Evolutionary conservation across 2,329 filamentous ascomycete genomes (phyloP).

Genomic region (Pseudocercospora crystallina): DNA sequence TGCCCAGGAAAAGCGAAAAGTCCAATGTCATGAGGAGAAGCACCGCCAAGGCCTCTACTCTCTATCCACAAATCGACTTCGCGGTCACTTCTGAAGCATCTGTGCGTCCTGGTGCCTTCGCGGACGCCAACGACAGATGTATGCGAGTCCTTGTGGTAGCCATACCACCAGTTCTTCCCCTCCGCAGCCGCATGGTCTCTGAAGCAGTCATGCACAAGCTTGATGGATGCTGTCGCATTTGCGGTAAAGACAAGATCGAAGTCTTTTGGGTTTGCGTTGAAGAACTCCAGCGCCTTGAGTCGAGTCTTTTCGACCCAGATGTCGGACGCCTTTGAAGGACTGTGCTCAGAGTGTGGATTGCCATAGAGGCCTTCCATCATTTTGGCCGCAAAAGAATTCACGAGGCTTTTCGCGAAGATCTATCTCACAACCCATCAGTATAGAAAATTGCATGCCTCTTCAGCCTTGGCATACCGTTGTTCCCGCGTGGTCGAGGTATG

Average conservation of each 20-base stretch:
- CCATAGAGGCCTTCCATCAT: constrained; percentile 78
- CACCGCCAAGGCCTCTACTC: constrained; percentile 36
- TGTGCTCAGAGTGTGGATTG: constrained; percentile 84
- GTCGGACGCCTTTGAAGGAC: constrained; percentile 74
- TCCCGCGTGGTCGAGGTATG: constrained; percentile 88
- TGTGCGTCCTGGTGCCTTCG: constrained; percentile 62
- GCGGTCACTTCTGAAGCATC: constrained; percentile 64
- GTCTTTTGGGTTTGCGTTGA: constrained; percentile 74
- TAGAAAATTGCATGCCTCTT: no score
- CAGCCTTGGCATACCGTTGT: no score
- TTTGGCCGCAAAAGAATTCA: constrained; percentile 72
- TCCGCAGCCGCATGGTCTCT: constrained; percentile 49
- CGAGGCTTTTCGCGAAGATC: constrained; percentile 60
- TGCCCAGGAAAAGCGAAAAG: constrained; percentile 84
- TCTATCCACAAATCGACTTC: constrained; percentile 66
- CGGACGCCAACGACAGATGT: constrained; percentile 81
- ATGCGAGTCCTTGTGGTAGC: constrained; percentile 79
- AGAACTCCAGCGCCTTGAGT: constrained; percentile 70
- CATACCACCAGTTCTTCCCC: constrained; percentile 44
- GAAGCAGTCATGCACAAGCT: constrained; percentile 77
- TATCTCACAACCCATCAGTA: constrained; percentile 4
- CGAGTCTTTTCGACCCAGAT: constrained; percentile 74
- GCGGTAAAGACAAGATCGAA: constrained; percentile 88
- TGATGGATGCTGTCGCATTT: constrained; percentile 86
- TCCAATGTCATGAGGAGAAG: constrained; percentile 22